A percentile compares a stretch with the other conserved stretches of the same genome.
phyloP scores from a whole-genome alignment of 495 filamentous ascomycete genomes.

The Jackrogersella minutella region DNA sequence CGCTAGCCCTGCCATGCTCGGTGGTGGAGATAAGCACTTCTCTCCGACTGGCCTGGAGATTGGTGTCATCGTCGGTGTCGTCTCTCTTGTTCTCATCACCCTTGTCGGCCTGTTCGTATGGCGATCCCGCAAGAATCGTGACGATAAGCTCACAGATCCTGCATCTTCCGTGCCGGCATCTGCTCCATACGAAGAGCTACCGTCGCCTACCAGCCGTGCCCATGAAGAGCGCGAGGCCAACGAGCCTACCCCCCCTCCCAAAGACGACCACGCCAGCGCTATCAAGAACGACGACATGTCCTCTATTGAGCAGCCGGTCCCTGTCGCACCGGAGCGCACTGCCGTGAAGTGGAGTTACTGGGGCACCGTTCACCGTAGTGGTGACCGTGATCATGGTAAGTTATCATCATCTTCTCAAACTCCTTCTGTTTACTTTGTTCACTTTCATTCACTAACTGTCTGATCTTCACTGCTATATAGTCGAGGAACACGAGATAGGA shows the following conservation, averaged over 20 bases:
- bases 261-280: constrained; percentile 22
- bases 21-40: constrained; percentile 20
- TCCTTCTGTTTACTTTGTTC: not conserved
- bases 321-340: not conserved
- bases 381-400: constrained; percentile 28
- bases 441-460: not conserved
- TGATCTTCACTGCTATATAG: not conserved
- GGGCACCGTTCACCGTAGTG: not conserved
- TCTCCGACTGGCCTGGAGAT: constrained; percentile 39
- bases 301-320: constrained; percentile 28
- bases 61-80: constrained; percentile 40
- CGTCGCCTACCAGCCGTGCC: constrained; percentile 1
- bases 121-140: constrained; percentile 39
- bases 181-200: constrained; percentile 4
- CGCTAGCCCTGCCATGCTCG: constrained; percentile 30
- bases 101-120: constrained; percentile 41
- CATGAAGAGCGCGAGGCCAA: not conserved
- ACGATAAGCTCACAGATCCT: constrained; percentile 12
- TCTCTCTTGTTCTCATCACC: constrained; percentile 28
- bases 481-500: constrained; percentile 38
- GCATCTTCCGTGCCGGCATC: not conserved
- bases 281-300: constrained; percentile 36
- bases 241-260: constrained; percentile 26
- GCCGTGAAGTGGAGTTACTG: constrained; percentile 27
- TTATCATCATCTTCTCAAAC: not conserved